Base-by-base conservation (phyloP, 2,329 filamentous ascomycete genomes). In the Dactylellina sp. region DNA sequence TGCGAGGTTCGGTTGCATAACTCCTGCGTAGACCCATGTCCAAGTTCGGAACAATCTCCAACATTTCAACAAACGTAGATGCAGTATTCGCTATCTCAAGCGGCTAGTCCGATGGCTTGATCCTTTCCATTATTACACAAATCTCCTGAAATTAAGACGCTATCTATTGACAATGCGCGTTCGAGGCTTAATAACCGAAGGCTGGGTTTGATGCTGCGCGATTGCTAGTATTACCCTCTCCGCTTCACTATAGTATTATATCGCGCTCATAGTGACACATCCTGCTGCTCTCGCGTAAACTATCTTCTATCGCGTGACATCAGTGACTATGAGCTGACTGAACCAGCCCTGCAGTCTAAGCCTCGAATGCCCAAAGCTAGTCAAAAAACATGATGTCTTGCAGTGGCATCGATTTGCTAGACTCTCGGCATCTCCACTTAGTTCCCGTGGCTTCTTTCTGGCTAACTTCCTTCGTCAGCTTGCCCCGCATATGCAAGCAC, bases 21-120 rank as follows among this genome's bases (percentile, higher is more conserved):
- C 46, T n/a, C 11, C 3, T 24, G 28, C 47, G 16, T 35, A n/a
- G 37, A 16, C 37, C 18, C 7, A 16, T 35, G 18, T 12, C 49
- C 18, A 37, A 53, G 28, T 20, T 53, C 49, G 49, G 49, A 53
- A 39, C n/a, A n/a, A n/a, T n/a, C n/a, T n/a, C n/a, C n/a, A n/a
- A n/a, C n/a, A n/a, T n/a, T n/a, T n/a, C n/a, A n/a, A n/a, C 28
- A 32, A 32, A 32, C 28, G 9, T 25, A 55, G 44, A 37, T 53
- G 25, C 25, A 53, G 2, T 1, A 16, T 35, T 37, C 12, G 49
- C n/a, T 53, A 18, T 16, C 7, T 18, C 12, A n/a, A 28, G 18
- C 49, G 49, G 25, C 25, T 28, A 35, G 7, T 18, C 49, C 52
- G 32, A 56, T 24, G 16, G n/a, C 49, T 11, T 6, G 9, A 32